Percentiles rank a stretch among this genome's conserved stretches.
These are phyloP conservation scores for Scedosporium aurantiacum DNA, from an alignment of 2,329 filamentous ascomycete species.

Conservation along the genomic window DNA sequence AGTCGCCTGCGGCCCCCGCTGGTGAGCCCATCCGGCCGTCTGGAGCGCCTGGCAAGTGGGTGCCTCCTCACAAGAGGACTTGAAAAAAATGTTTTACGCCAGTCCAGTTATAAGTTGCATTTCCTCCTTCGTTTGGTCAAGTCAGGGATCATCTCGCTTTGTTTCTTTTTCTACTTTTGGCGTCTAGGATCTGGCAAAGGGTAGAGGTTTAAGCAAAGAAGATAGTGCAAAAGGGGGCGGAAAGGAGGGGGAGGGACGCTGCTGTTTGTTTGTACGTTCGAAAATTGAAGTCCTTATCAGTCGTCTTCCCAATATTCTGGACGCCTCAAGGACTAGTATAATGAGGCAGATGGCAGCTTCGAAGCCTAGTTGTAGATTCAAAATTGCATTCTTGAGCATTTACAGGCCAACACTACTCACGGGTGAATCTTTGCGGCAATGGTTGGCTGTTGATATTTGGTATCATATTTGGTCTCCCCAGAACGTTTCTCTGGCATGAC, in stretches of 20 bases:
- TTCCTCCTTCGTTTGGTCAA: neutral
- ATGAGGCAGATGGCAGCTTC: neutral
- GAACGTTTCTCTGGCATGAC: too few relatives aligned
- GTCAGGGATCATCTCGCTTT: neutral
- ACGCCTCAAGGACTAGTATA: neutral
- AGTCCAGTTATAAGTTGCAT: neutral
- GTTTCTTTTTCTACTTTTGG: constrained; percentile 6
- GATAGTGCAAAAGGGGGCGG: neutral
- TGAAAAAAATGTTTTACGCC: constrained; percentile 11
- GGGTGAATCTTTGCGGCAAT: neutral
- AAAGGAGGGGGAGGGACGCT: neutral
- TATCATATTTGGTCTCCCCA: too few relatives aligned
- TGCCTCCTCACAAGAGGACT: constrained; percentile 36
- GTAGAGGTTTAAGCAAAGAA: neutral
- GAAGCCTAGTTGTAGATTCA: neutral
- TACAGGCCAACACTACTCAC: neutral
- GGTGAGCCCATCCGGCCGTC: constrained; percentile 40
- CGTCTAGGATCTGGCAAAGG: constrained; percentile 1
- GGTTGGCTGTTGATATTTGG: neutral
- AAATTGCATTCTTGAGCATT: constrained; percentile 2
- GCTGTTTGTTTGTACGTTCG: neutral
- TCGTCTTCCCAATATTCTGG: neutral
- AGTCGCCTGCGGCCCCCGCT: constrained; percentile 27
- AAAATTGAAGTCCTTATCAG: neutral
- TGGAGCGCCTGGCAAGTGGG: constrained; percentile 47